Evolutionary conservation across 352 stramenopile species (phyloP).

Genomic region (Phytophthora europaea): DNA sequence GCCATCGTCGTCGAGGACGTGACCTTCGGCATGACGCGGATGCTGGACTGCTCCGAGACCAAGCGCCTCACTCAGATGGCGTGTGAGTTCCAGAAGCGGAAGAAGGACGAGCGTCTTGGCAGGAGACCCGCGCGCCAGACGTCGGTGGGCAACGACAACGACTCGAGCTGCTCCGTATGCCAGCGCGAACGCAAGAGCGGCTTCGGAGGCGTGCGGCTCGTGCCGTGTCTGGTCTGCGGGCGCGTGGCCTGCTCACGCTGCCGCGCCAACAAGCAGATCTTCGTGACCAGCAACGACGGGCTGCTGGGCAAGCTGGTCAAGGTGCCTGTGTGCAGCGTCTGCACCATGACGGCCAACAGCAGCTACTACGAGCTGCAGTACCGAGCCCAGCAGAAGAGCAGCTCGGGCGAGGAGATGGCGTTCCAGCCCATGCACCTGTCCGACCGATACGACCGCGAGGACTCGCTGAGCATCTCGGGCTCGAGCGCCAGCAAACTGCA

Average conservation of each 20-base stretch:
- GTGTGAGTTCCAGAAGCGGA: constrained; percentile 40
- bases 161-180: constrained; percentile 38
- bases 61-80: constrained; percentile 62
- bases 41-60: constrained; percentile 54
- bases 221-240: constrained; percentile 57
- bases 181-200: constrained; percentile 43
- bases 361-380: constrained; percentile 46
- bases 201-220: constrained; percentile 51
- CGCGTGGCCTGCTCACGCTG: constrained; percentile 54
- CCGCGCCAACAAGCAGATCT: constrained; percentile 53
- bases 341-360: constrained; percentile 48
- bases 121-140: constrained; percentile 27
- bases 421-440: constrained; percentile 38
- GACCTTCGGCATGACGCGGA: constrained; percentile 43
- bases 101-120: constrained; percentile 34
- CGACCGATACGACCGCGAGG: constrained; percentile 29
- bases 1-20: constrained; percentile 48
- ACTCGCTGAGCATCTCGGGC: constrained; percentile 37
- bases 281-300: constrained; percentile 48
- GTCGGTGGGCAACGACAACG: constrained; percentile 14
- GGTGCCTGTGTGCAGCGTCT: constrained; percentile 47
- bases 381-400: constrained; percentile 37
- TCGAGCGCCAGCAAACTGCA: constrained; percentile 33
- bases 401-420: constrained; percentile 33
- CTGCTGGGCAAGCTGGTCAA: constrained; percentile 53